These are phyloP conservation scores for Cryptosporidium meleagridis DNA, from an alignment of 169 alveolate species.

Conservation along the genomic window DNA sequence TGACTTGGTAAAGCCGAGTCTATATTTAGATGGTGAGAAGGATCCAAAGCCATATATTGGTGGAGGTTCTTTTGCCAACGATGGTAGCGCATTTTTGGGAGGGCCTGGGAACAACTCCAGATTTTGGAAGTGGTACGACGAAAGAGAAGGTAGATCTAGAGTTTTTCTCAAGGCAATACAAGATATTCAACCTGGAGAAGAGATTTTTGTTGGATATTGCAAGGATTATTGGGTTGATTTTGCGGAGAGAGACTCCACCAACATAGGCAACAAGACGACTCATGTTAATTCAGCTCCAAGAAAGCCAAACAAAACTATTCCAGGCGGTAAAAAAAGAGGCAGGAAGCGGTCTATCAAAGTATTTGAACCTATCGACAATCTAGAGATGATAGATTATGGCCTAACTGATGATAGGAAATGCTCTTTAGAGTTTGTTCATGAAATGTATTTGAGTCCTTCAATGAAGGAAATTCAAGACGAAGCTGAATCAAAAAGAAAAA, in stretches of 20 bases:
- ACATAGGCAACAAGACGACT: not conserved
- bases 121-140: conserved; percentile 81
- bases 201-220: conserved; percentile 79
- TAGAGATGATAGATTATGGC: not conserved
- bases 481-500: not conserved
- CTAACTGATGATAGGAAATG: not conserved
- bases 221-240: conserved; percentile 79
- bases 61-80: conserved; percentile 81
- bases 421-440: not conserved
- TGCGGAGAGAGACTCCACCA: conserved; percentile 41
- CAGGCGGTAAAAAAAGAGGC: not conserved
- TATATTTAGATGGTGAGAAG: conserved; percentile 79
- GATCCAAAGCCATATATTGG: conserved; percentile 79
- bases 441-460: not conserved
- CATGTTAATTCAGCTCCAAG: not conserved
- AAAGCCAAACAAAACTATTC: not conserved
- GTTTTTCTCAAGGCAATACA: conserved; percentile 80
- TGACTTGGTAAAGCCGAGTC: conserved; percentile 78
- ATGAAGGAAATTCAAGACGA: not conserved
- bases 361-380: not conserved
- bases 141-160: conserved; percentile 79
- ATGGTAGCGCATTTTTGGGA: conserved; percentile 79
- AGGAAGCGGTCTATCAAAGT: not conserved
- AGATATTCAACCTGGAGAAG: conserved; percentile 76
- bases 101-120: conserved; percentile 80